These are phyloP conservation scores for Orbilia quercus DNA, from an alignment of 2,329 filamentous ascomycete species.

Conservation along the genomic window DNA sequence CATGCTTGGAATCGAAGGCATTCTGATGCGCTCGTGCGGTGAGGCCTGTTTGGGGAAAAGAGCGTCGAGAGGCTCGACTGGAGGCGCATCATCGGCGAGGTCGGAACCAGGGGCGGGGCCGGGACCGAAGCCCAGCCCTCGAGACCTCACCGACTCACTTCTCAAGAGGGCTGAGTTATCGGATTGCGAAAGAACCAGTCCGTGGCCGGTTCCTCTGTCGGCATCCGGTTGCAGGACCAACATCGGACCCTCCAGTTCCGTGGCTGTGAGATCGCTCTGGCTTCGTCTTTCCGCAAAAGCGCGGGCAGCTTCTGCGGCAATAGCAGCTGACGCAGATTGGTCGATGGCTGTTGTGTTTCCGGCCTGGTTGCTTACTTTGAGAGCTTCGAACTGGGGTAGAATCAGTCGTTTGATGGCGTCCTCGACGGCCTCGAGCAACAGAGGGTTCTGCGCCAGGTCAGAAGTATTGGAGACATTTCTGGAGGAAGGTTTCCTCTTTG, in stretches of 20 bases:
- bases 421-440: conserved; percentile 88
- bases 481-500: conserved; percentile 68
- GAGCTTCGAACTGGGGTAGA: conserved; percentile 86
- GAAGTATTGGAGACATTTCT: conserved; percentile 56
- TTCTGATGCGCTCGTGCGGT: conserved; percentile 35
- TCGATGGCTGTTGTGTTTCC: conserved; percentile 67
- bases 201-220: conserved; percentile 68
- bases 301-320: conserved; percentile 53
- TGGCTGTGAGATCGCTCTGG: conserved; percentile 6
- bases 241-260: conserved; percentile 66
- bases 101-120: conserved; percentile 52
- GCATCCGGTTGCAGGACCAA: conserved; percentile 70
- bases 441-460: conserved; percentile 91
- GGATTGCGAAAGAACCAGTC: conserved; percentile 65
- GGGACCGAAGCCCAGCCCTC: conserved; percentile 47
- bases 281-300: conserved; percentile 31
- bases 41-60: conserved; percentile 43
- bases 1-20: conserved; percentile 53
- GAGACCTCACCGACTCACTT: conserved; percentile 44
- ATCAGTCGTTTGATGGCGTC: conserved; percentile 91
- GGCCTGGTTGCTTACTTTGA: conserved; percentile 85
- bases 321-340: conserved; percentile 63
- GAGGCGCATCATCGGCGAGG: conserved; percentile 51
- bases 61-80: conserved; percentile 45
- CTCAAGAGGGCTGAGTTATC: conserved; percentile 52